phyloP scores from a whole-genome alignment of 2,329 filamentous ascomycete species.

The Aspergillus fumigatiaffinis region DNA sequence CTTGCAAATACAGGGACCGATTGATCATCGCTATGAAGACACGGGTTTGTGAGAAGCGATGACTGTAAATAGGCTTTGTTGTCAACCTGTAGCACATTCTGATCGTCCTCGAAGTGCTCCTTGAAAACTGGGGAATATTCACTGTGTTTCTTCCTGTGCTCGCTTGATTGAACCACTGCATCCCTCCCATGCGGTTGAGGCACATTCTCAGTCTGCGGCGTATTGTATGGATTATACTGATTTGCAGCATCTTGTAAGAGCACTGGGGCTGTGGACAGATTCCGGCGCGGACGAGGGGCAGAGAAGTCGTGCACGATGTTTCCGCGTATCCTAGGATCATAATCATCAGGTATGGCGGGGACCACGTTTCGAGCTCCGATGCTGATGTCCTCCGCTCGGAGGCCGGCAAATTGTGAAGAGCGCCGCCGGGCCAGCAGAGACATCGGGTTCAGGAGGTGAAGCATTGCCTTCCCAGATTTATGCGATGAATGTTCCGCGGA shows the following conservation, averaged over 20 bases:
- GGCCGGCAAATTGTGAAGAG: constrained; percentile 49
- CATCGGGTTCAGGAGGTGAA: constrained; percentile 60
- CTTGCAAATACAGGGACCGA: constrained; percentile 43
- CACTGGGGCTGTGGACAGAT: constrained; percentile 26
- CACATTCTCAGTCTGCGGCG: constrained; percentile 6
- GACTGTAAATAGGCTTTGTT: constrained; percentile 43
- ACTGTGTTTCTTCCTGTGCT: constrained; percentile 30
- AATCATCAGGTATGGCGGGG: constrained; percentile 55
- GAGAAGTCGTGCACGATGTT: constrained; percentile 64
- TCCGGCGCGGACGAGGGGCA: constrained; percentile 50
- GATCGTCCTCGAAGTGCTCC: constrained; percentile 57
- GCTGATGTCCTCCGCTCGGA: constrained; percentile 49
- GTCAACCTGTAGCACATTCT: constrained; percentile 37
- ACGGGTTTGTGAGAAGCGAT: constrained; percentile 29
- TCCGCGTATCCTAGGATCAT: constrained; percentile 60
- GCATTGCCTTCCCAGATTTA: constrained; percentile 46
- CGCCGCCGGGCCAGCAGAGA: constrained; percentile 55
- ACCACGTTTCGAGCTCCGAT: constrained; percentile 48
- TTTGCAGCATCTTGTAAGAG: constrained; percentile 10
- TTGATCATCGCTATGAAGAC: constrained; percentile 26
- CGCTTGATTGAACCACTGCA: constrained; percentile 13
- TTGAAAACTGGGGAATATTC: constrained; percentile 57
- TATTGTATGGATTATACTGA: constrained; percentile 11
- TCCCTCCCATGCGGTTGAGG: constrained; percentile 11
- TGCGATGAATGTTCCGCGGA: constrained; percentile 25